Percentiles rank a stretch among this genome's conserved stretches.
Evolutionary conservation across 2,329 filamentous ascomycete genomes (phyloP).

Genomic region (Claviceps sorghi): DNA sequence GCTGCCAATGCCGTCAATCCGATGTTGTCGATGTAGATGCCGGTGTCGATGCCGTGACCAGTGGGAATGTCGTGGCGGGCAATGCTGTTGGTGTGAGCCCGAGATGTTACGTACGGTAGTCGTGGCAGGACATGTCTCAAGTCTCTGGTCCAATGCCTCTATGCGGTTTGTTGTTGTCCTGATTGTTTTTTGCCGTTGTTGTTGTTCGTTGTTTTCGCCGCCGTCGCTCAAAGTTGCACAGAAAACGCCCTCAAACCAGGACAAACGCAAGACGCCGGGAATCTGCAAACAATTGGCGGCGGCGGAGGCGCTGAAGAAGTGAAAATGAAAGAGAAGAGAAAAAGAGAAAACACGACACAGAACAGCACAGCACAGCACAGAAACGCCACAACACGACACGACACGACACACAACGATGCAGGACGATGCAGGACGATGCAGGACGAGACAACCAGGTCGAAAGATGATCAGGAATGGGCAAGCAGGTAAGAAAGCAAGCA

Average conservation of each 20-base stretch:
- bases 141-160: not conserved
- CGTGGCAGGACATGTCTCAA: not conserved
- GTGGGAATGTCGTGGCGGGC: not conserved
- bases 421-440: not conserved
- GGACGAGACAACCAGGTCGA: not conserved
- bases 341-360: not conserved
- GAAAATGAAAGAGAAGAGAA: not conserved
- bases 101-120: not conserved
- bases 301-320: not conserved
- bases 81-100: not conserved
- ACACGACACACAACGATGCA: not conserved
- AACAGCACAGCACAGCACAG: not conserved
- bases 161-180: not conserved
- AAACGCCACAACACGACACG: not conserved
- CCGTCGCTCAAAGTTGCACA: slow-evolving; percentile 1
- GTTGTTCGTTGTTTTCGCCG: not conserved
- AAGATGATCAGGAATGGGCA: not conserved
- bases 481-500: not conserved
- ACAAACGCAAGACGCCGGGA: not conserved
- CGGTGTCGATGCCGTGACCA: not conserved
- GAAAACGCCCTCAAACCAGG: not conserved
- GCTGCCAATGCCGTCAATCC: not conserved
- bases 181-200: not conserved
- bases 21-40: not conserved
- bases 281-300: not conserved